Percentiles rank a stretch among this genome's conserved stretches.
Evolutionary conservation across 1,139 yeast genomes (phyloP).

Genomic region (Diutina mesorugosa): DNA sequence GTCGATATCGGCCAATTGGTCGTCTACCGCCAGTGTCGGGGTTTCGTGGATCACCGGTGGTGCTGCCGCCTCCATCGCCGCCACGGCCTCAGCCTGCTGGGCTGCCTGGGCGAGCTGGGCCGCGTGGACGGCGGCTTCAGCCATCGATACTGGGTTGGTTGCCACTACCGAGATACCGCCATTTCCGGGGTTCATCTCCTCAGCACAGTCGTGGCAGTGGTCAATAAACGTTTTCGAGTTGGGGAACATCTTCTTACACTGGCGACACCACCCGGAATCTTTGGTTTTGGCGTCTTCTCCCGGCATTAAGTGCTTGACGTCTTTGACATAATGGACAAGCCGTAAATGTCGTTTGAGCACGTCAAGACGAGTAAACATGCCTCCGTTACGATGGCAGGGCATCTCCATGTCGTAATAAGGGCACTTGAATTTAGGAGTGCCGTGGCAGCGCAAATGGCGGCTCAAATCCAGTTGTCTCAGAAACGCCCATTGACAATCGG

Average conservation of each 20-base stretch:
- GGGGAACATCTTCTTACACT: conserved; percentile 47
- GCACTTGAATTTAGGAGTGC: conserved; percentile 52
- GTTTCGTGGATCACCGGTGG: neutral
- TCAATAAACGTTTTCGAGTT: conserved; percentile 46
- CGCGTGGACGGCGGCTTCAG: neutral
- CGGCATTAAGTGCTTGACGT: conserved; percentile 15
- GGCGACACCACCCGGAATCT: conserved; percentile 55
- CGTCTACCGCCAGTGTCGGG: neutral
- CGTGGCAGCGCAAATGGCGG: conserved; percentile 53
- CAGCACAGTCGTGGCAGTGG: conserved; percentile 57
- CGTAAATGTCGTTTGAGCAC: conserved; percentile 58
- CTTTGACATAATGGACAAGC: conserved; percentile 52
- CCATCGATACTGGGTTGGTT: neutral
- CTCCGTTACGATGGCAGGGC: conserved; percentile 62
- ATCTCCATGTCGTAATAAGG: conserved; percentile 59
- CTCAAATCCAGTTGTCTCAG: conserved; percentile 53
- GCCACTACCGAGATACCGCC: neutral
- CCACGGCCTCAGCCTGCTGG: conserved; percentile 1
- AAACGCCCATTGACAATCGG: conserved; percentile 57
- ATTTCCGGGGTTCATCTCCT: conserved; percentile 5
- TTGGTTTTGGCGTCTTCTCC: conserved; percentile 1
- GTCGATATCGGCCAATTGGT: neutral
- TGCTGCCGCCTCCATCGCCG: neutral
- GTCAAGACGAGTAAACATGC: conserved; percentile 57
- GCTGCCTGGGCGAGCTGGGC: neutral